Base-by-base conservation (phyloP, 495 filamentous ascomycete genomes). In the Annulohypoxylon maeteangense region DNA sequence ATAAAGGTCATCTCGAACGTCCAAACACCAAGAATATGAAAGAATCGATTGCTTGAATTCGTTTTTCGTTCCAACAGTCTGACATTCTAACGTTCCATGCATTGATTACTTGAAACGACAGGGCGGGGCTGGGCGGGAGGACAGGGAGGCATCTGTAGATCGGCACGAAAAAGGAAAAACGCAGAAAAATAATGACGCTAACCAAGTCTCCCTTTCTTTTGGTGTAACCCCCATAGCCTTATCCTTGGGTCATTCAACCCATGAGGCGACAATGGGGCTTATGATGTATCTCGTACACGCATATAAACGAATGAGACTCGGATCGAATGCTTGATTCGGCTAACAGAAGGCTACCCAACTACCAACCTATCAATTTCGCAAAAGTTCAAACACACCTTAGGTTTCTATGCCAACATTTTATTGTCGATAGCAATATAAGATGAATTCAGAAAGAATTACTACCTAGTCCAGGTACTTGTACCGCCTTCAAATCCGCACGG, bases 51-150 rank as follows among this genome's bases (percentile, higher is more conserved):
- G 5, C 20, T 44, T 18, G n/a, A 20, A 20, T 59, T n/a, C 48
- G 23, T 20, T n/a, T 55, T 34, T 58, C 20, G 63, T 51, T 58
- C 63, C 27, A 57, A n/a, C 22, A 31, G 56, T 65, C 27, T 32
- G 36, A 59, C 18, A 31, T 65, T 65, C 27, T 32, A 48, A 59
- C 29, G 42, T 36, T 54, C 50, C 47, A 51, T 25, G 50, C 50
- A 57, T 51, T 36, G 22, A 65, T 14, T 2, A 47, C 20, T 65
- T 58, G 53, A 65, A 65, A 65, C 51, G n/a, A 27, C 27, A 31
- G 25, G 29, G 11, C 42, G 56, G 25, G n/a, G 20, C 27, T 22
- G 25, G 29, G 11, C 42, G 56, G 25, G 20, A 44, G 18, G 40
- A 18, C n/a, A 34, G n/a, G 50, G 50, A 29, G 20, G 14, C 8